Conservation (phyloP, 2,329 filamentous ascomycete genomes). For the Lizonia empirigonia region DNA sequence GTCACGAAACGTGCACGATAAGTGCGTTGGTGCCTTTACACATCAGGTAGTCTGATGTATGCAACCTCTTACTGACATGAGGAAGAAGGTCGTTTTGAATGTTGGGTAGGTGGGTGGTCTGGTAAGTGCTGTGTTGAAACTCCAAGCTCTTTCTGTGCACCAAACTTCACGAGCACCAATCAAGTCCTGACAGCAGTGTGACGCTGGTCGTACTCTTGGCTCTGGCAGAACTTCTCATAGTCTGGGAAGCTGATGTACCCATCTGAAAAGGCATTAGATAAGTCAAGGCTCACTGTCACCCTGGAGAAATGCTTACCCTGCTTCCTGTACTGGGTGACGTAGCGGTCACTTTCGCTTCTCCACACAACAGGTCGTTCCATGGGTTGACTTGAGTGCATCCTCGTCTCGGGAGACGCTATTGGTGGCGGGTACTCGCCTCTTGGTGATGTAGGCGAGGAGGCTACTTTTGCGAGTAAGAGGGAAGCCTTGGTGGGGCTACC, state of each 20-base stretch:
- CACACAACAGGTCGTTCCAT: slow-evolving; percentile 41
- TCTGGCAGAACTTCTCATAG: slow-evolving; percentile 67
- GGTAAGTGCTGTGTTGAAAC: slow-evolving; percentile 8
- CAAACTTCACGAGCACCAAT: slow-evolving; percentile 7
- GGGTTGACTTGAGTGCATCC: slow-evolving; percentile 38
- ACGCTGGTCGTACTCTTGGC: slow-evolving; percentile 39
- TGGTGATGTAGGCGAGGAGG: slow-evolving; percentile 50
- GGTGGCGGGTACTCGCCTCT: slow-evolving; percentile 42
- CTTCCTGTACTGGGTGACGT: slow-evolving; percentile 45
- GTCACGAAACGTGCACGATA: neutral
- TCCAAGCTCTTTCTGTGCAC: neutral
- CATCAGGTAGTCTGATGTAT: neutral
- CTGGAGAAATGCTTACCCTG: slow-evolving; percentile 39
- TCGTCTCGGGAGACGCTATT: slow-evolving; percentile 36
- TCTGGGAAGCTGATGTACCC: slow-evolving; percentile 76
- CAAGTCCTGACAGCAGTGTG: slow-evolving; percentile 43
- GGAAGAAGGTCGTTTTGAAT: neutral
- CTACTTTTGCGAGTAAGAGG: slow-evolving; percentile 52
- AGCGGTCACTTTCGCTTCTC: slow-evolving; percentile 47
- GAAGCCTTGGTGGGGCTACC: slow-evolving; percentile 51
- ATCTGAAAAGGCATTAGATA: slow-evolving; percentile 40
- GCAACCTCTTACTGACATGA: neutral
- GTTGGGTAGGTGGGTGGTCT: neutral
- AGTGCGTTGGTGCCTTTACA: neutral
- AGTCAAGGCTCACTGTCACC: neutral